These are phyloP conservation scores for Cruciata laevipes DNA, from an alignment of 257 asterid species.

Conservation along the genomic window DNA sequence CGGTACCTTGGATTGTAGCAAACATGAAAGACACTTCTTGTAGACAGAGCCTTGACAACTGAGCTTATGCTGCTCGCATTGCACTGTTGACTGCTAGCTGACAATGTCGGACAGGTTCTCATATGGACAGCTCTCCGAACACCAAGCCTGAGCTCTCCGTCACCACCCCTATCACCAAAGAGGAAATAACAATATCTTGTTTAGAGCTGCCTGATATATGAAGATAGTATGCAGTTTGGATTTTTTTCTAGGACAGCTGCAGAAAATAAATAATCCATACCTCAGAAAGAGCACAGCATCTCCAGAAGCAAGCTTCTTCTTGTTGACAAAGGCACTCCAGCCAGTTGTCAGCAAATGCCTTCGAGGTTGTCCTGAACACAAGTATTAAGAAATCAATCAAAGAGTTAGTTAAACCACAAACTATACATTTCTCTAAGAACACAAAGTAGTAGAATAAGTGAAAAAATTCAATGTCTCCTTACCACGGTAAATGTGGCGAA, in stretches of 20 bases:
- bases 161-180: slow-evolving; percentile 90
- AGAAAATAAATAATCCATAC: slow-evolving; percentile 26
- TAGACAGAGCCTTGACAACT: slow-evolving; percentile 57
- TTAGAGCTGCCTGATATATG: neutral
- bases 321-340: slow-evolving; percentile 98
- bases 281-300: slow-evolving; percentile 95
- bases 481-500: slow-evolving; percentile 95
- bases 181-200: neutral
- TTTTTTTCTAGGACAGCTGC: neutral
- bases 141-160: slow-evolving; percentile 95
- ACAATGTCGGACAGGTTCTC: slow-evolving; percentile 40
- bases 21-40: slow-evolving; percentile 43
- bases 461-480: no score
- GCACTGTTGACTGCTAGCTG: slow-evolving; percentile 40
- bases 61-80: slow-evolving; percentile 52
- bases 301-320: slow-evolving; percentile 86
- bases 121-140: slow-evolving; percentile 87
- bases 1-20: slow-evolving; percentile 89
- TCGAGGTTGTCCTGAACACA: slow-evolving; percentile 87
- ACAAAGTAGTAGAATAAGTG: no score
- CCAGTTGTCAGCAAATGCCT: slow-evolving; percentile 98
- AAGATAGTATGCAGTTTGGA: neutral
- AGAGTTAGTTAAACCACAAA: no score
- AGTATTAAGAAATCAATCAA: no score
- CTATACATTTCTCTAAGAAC: no score